phyloP scores from a whole-genome alignment of 805 yeast species.

The Candida rishiriensis region DNA sequence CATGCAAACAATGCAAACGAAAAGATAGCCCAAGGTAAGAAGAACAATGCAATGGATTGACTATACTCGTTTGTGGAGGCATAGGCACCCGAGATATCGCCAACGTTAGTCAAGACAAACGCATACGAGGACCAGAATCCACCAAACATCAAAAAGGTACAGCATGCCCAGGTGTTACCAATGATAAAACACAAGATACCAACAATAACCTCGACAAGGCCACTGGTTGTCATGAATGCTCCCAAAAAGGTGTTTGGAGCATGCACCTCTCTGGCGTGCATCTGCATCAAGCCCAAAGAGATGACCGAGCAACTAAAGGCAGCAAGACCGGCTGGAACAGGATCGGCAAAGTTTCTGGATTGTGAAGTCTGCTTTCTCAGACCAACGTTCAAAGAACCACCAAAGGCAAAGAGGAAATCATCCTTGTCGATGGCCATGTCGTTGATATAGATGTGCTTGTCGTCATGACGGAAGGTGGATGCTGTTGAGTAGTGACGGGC shows the following conservation, averaged over 20 bases:
- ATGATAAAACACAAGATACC: constrained; percentile 48
- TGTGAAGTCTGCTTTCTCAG: constrained; percentile 25
- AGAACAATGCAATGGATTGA: constrained; percentile 45
- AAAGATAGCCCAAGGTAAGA: constrained; percentile 50
- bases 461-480: constrained; percentile 35
- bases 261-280: constrained; percentile 43
- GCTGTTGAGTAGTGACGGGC: constrained; percentile 7
- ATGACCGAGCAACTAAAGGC: constrained; percentile 45
- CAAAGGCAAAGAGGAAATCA: constrained; percentile 61
- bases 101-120: constrained; percentile 39
- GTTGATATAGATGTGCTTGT: constrained; percentile 38
- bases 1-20: constrained; percentile 41
- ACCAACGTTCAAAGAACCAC: constrained; percentile 50
- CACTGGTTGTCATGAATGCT: constrained; percentile 45
- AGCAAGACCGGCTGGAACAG: constrained; percentile 51
- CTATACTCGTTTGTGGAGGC: constrained; percentile 31
- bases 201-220: constrained; percentile 43
- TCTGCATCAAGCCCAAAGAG: constrained; percentile 41
- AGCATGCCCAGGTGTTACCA: constrained; percentile 54
- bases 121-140: constrained; percentile 52
- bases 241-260: constrained; percentile 41
- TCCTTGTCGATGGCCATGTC: constrained; percentile 41
- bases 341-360: constrained; percentile 34
- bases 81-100: constrained; percentile 39
- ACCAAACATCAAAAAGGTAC: constrained; percentile 50